A percentile compares a stretch with the other conserved stretches of the same genome.
These are phyloP conservation scores for Datura wrightii DNA, from an alignment of 257 asterid genomes.

Conservation along the genomic window DNA sequence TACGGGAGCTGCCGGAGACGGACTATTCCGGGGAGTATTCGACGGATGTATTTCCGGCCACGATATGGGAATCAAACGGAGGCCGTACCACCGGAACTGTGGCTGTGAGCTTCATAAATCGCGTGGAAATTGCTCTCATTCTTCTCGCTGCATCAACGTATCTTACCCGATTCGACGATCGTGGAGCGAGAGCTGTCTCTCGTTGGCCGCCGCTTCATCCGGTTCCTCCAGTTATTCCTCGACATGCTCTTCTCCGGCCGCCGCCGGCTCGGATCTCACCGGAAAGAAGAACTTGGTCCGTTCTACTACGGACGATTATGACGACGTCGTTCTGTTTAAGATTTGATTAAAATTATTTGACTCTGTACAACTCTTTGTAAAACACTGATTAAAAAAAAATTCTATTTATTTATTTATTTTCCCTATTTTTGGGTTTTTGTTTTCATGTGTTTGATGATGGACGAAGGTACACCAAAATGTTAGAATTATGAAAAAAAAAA, in stretches of 20 bases:
- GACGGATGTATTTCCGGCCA: constrained; percentile 64
- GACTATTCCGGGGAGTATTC: constrained; percentile 50
- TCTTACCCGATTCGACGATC: constrained; percentile 61
- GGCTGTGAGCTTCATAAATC: constrained; percentile 70
- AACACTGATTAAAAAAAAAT: neutral
- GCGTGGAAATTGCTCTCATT: constrained; percentile 52
- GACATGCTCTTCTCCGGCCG: constrained; percentile 52
- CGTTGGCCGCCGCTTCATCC: constrained; percentile 41
- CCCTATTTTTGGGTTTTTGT: no score
- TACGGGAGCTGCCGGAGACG: constrained; percentile 69
- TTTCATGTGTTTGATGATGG: neutral
- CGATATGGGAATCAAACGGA: constrained; percentile 56
- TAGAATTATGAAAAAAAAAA: neutral
- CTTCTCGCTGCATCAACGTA: constrained; percentile 41
- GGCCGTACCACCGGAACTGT: constrained; percentile 80
- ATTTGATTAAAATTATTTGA: neutral
- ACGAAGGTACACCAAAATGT: neutral
- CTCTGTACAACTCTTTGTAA: neutral
- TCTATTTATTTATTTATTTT: neutral
- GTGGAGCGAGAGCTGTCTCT: constrained; percentile 67
- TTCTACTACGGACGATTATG: constrained; percentile 40
- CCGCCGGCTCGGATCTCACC: neutral
- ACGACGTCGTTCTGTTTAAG: neutral
- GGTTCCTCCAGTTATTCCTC: constrained; percentile 36
- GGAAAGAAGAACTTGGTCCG: constrained; percentile 43